Evolutionary conservation across 2,329 filamentous ascomycete genomes (phyloP).

Genomic region (Diaporthe sp.): DNA sequence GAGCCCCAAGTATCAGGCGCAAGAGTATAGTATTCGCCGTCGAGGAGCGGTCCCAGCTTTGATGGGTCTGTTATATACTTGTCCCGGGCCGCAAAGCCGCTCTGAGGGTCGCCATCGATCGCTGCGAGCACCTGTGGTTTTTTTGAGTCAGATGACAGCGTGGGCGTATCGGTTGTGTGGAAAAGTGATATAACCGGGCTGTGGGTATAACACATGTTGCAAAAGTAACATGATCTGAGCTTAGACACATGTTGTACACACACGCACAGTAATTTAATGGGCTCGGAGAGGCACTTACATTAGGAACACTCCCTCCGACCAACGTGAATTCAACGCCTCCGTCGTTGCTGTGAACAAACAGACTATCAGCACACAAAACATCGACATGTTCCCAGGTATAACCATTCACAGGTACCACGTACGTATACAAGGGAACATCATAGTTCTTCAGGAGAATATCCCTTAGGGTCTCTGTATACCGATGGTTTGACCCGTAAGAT

Average conservation of each 20-base stretch:
- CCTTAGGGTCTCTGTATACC: slow-evolving; percentile 57
- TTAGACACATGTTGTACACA: not conserved
- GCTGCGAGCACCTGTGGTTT: slow-evolving; percentile 54
- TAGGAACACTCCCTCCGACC: slow-evolving; percentile 58
- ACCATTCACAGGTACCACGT: not conserved
- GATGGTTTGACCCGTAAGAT: slow-evolving; percentile 60
- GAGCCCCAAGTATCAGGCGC: slow-evolving; percentile 61
- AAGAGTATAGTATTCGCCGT: slow-evolving; percentile 65
- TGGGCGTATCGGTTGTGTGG: not conserved
- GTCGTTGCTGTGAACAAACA: slow-evolving; percentile 53
- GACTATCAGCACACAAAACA: not conserved
- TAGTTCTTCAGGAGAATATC: slow-evolving; percentile 59
- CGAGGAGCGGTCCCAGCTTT: slow-evolving; percentile 59
- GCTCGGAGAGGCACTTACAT: slow-evolving; percentile 43
- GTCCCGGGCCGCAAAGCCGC: slow-evolving; percentile 57
- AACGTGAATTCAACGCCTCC: slow-evolving; percentile 60
- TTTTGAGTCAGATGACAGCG: not conserved
- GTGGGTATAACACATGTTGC: not conserved
- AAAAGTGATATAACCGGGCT: not conserved
- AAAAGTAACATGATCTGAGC: not conserved
- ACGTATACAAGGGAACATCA: slow-evolving; percentile 61
- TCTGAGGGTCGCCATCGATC: slow-evolving; percentile 59
- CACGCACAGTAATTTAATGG: too few relatives aligned
- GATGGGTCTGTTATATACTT: slow-evolving; percentile 58
- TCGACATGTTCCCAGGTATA: not conserved